phyloP scores from a whole-genome alignment of 2,329 filamentous ascomycete genomes.

The Colletotrichum sojae region DNA sequence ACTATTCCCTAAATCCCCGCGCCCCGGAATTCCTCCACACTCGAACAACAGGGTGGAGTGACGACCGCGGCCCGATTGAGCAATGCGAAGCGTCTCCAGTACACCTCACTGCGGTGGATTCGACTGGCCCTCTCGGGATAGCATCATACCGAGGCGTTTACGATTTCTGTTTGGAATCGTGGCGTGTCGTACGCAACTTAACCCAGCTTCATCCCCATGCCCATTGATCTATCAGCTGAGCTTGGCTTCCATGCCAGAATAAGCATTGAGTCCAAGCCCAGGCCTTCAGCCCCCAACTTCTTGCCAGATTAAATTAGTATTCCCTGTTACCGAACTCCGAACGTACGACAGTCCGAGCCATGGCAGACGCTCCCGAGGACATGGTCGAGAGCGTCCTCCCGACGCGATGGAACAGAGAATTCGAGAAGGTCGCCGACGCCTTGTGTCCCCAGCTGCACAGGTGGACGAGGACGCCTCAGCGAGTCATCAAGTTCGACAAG shows the following conservation, averaged over 20 bases:
- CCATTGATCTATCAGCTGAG: background rate
- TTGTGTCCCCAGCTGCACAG: constrained; percentile 37
- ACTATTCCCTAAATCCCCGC: constrained; percentile 5
- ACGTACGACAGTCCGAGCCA: background rate
- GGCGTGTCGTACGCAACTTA: constrained; percentile 9
- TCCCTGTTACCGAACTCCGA: background rate
- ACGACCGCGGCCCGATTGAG: constrained; percentile 20
- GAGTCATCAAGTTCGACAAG: constrained; percentile 44
- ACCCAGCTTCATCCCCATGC: constrained; percentile 3
- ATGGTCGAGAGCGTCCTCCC: constrained; percentile 33
- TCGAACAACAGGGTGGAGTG: constrained; percentile 6
- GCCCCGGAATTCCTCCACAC: constrained; percentile 10
- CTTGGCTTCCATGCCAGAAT: too few species aligned
- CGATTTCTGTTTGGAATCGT: constrained; percentile 23
- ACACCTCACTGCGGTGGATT: constrained; percentile 8
- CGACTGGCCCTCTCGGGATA: constrained; percentile 16
- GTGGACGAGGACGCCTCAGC: constrained; percentile 39
- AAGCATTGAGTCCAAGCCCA: background rate
- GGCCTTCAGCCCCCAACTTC: constrained; percentile 1
- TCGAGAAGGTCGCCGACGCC: constrained; percentile 30
- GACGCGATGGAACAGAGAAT: constrained; percentile 32
- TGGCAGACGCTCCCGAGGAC: constrained; percentile 27
- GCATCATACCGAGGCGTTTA: constrained; percentile 31
- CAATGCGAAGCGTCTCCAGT: constrained; percentile 29
- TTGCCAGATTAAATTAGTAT: background rate